These are phyloP conservation scores for Croton laevigatus DNA, from an alignment of 441 rosid genomes.

Conservation along the genomic window DNA sequence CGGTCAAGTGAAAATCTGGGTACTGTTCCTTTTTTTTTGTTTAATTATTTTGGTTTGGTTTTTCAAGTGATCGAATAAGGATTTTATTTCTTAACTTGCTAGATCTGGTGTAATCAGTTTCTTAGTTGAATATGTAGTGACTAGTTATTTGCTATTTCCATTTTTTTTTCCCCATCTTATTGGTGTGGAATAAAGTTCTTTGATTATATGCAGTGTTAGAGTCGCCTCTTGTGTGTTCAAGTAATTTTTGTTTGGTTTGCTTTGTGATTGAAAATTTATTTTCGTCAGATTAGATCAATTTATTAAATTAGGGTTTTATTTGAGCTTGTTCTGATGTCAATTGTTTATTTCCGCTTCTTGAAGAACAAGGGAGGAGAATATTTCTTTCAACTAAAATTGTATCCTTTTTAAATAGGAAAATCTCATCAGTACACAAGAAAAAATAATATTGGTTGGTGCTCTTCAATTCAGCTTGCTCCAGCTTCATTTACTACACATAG, in stretches of 20 bases:
- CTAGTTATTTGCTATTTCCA: not conserved
- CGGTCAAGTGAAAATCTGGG: not conserved
- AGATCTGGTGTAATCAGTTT: slow-evolving; percentile 7
- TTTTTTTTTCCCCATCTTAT: not conserved
- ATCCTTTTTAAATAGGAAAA: not conserved
- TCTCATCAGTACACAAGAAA: not conserved
- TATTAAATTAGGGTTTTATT: slow-evolving; percentile 4
- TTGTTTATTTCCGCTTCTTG: not conserved
- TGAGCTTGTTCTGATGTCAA: not conserved
- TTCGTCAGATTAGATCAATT: not conserved
- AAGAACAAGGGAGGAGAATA: no score
- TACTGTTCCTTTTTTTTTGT: not conserved
- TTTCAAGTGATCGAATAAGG: not conserved
- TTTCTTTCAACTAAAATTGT: no score
- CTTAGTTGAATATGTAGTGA: not conserved
- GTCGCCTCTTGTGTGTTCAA: not conserved
- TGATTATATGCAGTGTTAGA: not conserved
- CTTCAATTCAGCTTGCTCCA: not conserved
- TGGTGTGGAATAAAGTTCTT: slow-evolving; percentile 15
- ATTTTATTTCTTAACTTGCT: not conserved
- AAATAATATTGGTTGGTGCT: not conserved
- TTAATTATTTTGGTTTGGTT: not conserved
- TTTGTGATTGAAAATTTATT: not conserved
- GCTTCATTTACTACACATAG: not conserved
- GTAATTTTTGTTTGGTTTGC: not conserved